Evolutionary conservation across 2,329 filamentous ascomycete species (phyloP).

Genomic region (Fusarium sterilihyphosum): DNA sequence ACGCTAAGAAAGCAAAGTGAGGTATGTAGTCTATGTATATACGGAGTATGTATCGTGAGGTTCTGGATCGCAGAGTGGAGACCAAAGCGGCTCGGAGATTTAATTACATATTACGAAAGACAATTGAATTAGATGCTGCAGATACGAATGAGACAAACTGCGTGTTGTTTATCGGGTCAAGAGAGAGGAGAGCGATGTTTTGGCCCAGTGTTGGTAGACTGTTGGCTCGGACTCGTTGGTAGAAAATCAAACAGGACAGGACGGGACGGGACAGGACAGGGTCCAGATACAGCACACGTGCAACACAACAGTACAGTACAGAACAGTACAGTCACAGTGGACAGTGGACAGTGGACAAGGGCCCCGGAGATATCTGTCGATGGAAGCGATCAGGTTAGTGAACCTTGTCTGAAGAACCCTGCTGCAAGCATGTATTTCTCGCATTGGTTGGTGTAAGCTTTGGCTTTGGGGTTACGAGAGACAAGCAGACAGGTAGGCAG

Average conservation of each 20-base stretch:
- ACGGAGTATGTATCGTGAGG: neutral
- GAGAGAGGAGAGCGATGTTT: neutral
- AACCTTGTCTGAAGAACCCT: neutral
- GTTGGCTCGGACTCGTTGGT: neutral
- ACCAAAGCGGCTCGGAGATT: slow-evolving; percentile 23
- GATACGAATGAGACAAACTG: neutral
- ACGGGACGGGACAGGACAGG: neutral
- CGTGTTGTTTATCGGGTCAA: neutral
- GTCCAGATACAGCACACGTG: neutral
- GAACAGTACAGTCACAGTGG: neutral
- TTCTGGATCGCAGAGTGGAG: slow-evolving; percentile 16
- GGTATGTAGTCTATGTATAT: neutral
- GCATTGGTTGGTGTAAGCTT: neutral
- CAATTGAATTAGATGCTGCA: neutral
- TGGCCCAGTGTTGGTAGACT: neutral
- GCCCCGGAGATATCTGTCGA: neutral
- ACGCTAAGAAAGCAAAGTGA: slow-evolving; percentile 8
- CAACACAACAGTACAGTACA: neutral
- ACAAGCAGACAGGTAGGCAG: neutral
- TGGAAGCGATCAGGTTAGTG: neutral
- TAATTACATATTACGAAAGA: neutral
- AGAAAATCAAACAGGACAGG: slow-evolving; percentile 20
- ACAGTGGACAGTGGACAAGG: neutral
- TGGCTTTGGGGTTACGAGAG: neutral
- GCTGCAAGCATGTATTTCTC: slow-evolving; percentile 12